phyloP scores from a whole-genome alignment of 2,329 filamentous ascomycete genomes.

The Cordyceps pruinosa region DNA sequence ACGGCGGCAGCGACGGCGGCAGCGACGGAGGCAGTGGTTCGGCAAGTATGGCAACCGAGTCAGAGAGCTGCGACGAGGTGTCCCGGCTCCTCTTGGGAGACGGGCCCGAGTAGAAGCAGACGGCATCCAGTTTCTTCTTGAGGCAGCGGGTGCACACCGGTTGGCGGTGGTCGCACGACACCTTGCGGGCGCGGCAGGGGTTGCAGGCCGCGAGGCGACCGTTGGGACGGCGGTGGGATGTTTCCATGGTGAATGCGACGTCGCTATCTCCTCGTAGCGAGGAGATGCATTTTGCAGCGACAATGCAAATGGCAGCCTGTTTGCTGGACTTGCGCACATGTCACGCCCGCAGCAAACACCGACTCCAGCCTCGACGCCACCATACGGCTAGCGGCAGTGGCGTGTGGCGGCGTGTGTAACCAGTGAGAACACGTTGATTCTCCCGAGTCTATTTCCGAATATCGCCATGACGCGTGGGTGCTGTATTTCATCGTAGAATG shows the following conservation, averaged over 20 bases:
- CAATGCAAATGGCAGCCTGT: too few relatives aligned
- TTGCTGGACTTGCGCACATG: background rate
- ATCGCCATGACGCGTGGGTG: too few relatives aligned
- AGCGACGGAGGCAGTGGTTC: background rate
- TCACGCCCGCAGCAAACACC: background rate
- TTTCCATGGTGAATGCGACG: background rate
- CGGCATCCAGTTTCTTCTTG: conserved; percentile 24
- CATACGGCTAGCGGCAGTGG: background rate
- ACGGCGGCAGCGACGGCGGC: background rate
- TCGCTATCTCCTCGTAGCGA: background rate
- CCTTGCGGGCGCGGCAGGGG: conserved; percentile 33
- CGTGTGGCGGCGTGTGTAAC: background rate
- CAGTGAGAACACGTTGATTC: too few relatives aligned
- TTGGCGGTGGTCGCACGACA: conserved; percentile 33
- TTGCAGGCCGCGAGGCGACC: conserved; percentile 21
- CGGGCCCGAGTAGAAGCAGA: conserved; percentile 26
- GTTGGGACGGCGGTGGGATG: conserved; percentile 21
- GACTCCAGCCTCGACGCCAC: background rate
- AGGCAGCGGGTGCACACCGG: conserved; percentile 31
- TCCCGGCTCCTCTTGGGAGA: background rate
- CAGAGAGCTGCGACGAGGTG: background rate
- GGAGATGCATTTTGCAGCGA: background rate
- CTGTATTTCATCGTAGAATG: too few relatives aligned
- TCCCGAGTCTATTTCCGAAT: too few relatives aligned
- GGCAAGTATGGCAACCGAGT: background rate